Evolutionary conservation across 169 alveolate species (phyloP), one percentile per base, ranked within the genome.

Genomic region (Plasmodium coatneyi): DNA sequence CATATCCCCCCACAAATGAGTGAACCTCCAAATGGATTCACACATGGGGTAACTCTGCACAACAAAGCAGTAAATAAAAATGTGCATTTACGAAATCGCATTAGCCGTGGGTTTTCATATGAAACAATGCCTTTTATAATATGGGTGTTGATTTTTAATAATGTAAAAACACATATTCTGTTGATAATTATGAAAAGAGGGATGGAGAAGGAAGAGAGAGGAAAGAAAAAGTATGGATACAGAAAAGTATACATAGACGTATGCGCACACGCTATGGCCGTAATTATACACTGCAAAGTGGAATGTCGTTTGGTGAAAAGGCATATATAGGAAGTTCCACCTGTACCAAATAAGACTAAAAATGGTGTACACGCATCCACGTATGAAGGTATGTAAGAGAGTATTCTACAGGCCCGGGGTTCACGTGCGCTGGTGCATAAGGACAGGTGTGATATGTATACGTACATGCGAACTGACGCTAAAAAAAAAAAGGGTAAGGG

Each of bases 301-400:
- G 25, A 32, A 9, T 30, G 12, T 5, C 22, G 32, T 19, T 54
- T 82, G 30, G 25, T 54, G 43, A 82, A 82, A 54, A 60, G 82
- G 19, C 79, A 82, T 82, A 60, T 56, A 82, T 54, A 5, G 28
- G 39, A 54, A 56, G n/a, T 82, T 5, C 10, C 71, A 12, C 25
- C 46, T 32, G n/a, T 82, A 60, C 71, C 91, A 82, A 82, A 82
- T 82, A n/a, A 82, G 71, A 82, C 79, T 82, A 82, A 82, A 82
- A 82, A 82, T 36, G 39, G n/a, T 54, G 78, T 81, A 22, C 89
- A 49, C 36, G 28, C 30, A 39, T 34, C 52, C 79, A 81, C 78
- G 71, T 81, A 52, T 81, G 34, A 28, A 81, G 28, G 34, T 81
- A 60, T n/a, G 32, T 46, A n/a, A 46, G 56, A 1, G 56, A 3